These are phyloP conservation scores for Cystofilobasidium capitatum DNA, from an alignment of 768 basidiomycete genomes.

Conservation along the genomic window DNA sequence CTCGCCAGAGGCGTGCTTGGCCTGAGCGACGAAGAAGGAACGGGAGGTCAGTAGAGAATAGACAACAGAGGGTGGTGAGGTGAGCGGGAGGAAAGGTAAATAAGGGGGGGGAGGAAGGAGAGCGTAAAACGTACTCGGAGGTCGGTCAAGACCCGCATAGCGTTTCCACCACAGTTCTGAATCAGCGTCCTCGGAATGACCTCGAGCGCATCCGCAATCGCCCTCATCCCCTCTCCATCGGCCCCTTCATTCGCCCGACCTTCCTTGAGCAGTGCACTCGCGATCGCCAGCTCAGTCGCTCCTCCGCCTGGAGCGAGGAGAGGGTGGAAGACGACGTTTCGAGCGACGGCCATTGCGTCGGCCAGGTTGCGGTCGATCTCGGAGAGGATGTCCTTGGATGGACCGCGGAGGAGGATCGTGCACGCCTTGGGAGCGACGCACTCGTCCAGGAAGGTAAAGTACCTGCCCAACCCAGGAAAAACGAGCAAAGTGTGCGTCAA, in stretches of 20 bases:
- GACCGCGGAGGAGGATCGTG: slow-evolving; percentile 93
- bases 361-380: slow-evolving; percentile 96
- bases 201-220: slow-evolving; percentile 93
- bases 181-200: slow-evolving; percentile 90
- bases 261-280: slow-evolving; percentile 61
- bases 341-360: slow-evolving; percentile 93
- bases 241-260: slow-evolving; percentile 74
- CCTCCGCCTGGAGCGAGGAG: slow-evolving; percentile 88
- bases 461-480: slow-evolving; percentile 45
- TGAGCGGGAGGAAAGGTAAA: neutral
- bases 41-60: neutral
- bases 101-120: neutral
- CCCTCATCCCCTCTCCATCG: slow-evolving; percentile 80
- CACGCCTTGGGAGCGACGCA: slow-evolving; percentile 88
- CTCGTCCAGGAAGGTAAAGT: slow-evolving; percentile 94
- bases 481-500: too few relatives aligned
- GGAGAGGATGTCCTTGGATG: slow-evolving; percentile 94
- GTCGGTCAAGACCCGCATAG: slow-evolving; percentile 83
- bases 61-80: neutral
- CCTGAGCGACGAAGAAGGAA: slow-evolving; percentile 45
- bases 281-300: slow-evolving; percentile 96
- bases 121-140: slow-evolving; percentile 58
- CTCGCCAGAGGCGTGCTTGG: slow-evolving; percentile 87
- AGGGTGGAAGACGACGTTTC: slow-evolving; percentile 95
- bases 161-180: slow-evolving; percentile 92